Base-by-base conservation (phyloP, 148 eudicot genomes). In the Drosera capensis region DNA sequence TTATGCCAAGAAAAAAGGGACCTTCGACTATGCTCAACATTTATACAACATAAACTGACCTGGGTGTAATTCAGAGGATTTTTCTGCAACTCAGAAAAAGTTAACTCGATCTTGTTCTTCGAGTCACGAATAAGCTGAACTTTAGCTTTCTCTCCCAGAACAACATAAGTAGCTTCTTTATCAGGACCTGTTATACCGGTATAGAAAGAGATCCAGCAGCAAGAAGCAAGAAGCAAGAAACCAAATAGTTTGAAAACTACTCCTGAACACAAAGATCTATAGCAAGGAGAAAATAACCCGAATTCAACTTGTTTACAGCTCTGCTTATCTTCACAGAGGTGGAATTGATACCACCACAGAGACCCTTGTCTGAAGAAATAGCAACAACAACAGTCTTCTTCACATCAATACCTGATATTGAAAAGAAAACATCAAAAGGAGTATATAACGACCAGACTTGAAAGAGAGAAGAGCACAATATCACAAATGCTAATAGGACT, bases 281-380 rank as follows among this genome's bases (percentile, higher is more conserved):
- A 21, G 17, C 13, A 54, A 38, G 44, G 45, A 26, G 51, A n/a
- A n/a, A n/a, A n/a, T 40, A 78, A 90, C 95, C 99, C 49, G 79
- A 63, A 55, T 69, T 78, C 58, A 90, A 25, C 71, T 76, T 90
- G 52, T 55, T 43, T 43, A 90, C 56, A 55, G 72, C 99, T 56
- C 87, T 73, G 84, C 99, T 90, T 26, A 74, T 54, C 71, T 85
- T 90, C 42, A 90, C 99, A 43, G 95, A 60, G 12, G 93, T 90
- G 28, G 95, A 73, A 54, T 90, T 90, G 40, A 90, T 90, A 63
- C 99, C 99, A 73, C 99, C 99, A 71, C 99, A 90, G 51, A 90
- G 86, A 80, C 99, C 99, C 64, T 85, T 90, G 78, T 84, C 99
- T 12, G 99, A 65, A 23, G 95, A 75, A 60, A 90, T 63, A 7